phyloP scores from a whole-genome alignment of 1,139 yeast species.

The Sugiyamaella novakii region DNA sequence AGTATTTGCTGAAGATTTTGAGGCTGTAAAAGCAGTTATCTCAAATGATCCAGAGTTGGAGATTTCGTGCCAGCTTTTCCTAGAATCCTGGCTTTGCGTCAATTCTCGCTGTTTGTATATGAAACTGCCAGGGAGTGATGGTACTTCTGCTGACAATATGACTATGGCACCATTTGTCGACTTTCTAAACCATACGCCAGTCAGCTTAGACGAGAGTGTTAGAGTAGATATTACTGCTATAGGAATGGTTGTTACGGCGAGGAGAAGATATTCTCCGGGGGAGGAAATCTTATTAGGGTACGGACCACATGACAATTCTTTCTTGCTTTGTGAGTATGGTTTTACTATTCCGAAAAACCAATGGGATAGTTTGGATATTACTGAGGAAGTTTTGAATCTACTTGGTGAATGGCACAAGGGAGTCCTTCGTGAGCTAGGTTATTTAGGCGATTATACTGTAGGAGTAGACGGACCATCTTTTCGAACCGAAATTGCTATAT shows the following conservation, averaged over 20 bases:
- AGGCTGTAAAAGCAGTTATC: constrained; percentile 16
- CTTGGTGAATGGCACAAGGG: constrained; percentile 44
- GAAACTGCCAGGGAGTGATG: constrained; percentile 57
- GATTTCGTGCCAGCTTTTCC: constrained; percentile 40
- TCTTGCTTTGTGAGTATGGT: constrained; percentile 84
- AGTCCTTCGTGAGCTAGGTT: constrained; percentile 56
- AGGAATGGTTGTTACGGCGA: constrained; percentile 52
- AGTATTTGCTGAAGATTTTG: constrained; percentile 34
- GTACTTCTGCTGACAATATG: constrained; percentile 55
- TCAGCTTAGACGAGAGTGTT: constrained; percentile 47
- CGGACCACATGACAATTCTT: constrained; percentile 86
- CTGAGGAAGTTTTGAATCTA: constrained; percentile 48
- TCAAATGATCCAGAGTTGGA: constrained; percentile 19
- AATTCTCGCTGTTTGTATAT: constrained; percentile 90
- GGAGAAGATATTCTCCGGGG: constrained; percentile 41
- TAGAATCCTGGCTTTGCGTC: constrained; percentile 83
- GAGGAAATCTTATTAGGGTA: constrained; percentile 75
- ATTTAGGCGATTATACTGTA: constrained; percentile 74
- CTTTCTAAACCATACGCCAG: constrained; percentile 73
- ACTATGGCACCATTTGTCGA: constrained; percentile 93
- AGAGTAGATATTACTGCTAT: constrained; percentile 49
- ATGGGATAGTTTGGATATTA: constrained; percentile 73
- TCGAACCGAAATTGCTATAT: constrained; percentile 74
- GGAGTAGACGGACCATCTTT: constrained; percentile 56
- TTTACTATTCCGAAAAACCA: constrained; percentile 59